Conservation (phyloP, 2,329 filamentous ascomycete genomes). For the Neofusicoccum laricinum region DNA sequence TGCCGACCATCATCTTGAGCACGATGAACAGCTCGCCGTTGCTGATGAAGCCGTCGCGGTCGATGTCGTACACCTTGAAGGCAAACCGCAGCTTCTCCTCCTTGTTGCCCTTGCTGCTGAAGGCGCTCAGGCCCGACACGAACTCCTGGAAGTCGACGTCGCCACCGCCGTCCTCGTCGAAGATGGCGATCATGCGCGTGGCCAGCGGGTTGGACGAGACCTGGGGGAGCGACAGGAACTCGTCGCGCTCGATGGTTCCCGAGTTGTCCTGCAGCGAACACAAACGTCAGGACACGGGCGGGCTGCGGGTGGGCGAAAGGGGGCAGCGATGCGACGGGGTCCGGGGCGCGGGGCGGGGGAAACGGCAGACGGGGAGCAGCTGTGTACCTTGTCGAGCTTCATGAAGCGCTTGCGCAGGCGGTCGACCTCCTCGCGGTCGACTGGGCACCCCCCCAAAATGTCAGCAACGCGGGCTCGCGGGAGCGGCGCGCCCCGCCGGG, state of each 20-base stretch:
- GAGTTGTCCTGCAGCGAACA: conserved; percentile 73
- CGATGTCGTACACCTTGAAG: conserved; percentile 99
- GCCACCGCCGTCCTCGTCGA: conserved; percentile 96
- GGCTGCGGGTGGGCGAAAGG: background rate
- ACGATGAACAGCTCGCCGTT: conserved; percentile 99
- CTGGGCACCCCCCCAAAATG: conserved; percentile 50
- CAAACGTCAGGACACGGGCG: background rate
- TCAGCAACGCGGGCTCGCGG: conserved; percentile 5
- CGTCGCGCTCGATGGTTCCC: conserved; percentile 96
- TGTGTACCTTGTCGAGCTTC: conserved; percentile 91
- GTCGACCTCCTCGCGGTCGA: conserved; percentile 96
- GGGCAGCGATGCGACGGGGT: background rate
- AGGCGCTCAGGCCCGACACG: conserved; percentile 89
- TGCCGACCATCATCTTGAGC: conserved; percentile 99
- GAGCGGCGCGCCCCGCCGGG: background rate
- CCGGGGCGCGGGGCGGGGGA: background rate
- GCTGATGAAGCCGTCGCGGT: conserved; percentile 96
- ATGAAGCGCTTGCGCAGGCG: conserved; percentile 95
- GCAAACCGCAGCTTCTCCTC: conserved; percentile 97
- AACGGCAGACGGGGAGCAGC: background rate
- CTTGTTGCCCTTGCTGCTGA: conserved; percentile 98
- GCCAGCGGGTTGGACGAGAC: conserved; percentile 97
- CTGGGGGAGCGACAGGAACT: conserved; percentile 94
- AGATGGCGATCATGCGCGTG: conserved; percentile 98
- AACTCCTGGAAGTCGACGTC: conserved; percentile 99